A percentile compares a stretch with the other conserved stretches of the same genome.
phyloP scores from a whole-genome alignment of 2,329 filamentous ascomycete species.

The Aspergillus neoniger region DNA sequence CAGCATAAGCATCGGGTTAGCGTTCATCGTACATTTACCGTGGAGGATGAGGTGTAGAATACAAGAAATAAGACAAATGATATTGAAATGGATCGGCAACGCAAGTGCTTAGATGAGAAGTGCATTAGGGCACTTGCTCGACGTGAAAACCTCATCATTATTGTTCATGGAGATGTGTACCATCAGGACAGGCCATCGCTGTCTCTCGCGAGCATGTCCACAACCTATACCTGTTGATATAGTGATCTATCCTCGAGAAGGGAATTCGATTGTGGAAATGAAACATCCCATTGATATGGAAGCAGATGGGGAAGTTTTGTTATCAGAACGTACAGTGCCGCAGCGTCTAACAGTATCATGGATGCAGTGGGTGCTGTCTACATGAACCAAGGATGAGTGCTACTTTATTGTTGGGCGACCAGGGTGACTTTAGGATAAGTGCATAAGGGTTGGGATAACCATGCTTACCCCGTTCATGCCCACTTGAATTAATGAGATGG shows the following conservation, averaged over 20 bases:
- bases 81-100: neutral
- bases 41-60: no score
- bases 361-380: no score
- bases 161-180: neutral
- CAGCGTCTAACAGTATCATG: no score
- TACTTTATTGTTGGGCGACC: no score
- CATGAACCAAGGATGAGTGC: no score
- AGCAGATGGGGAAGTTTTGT: neutral
- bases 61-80: no score
- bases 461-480: no score
- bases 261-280: neutral
- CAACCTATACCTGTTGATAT: neutral
- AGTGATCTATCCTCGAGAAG: neutral
- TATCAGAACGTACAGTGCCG: neutral
- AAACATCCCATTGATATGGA: neutral
- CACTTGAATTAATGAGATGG: no score
- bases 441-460: no score
- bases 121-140: neutral
- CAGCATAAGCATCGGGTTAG: no score
- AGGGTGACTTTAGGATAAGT: no score
- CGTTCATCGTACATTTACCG: no score
- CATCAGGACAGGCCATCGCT: neutral
- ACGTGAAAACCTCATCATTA: neutral
- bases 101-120: neutral
- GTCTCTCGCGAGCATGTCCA: neutral